Evolutionary conservation across 225 moss, liverwort and hornwort species (phyloP), one percentile per base, ranked within the genome.

Genomic region (Polytrichum formosum): DNA sequence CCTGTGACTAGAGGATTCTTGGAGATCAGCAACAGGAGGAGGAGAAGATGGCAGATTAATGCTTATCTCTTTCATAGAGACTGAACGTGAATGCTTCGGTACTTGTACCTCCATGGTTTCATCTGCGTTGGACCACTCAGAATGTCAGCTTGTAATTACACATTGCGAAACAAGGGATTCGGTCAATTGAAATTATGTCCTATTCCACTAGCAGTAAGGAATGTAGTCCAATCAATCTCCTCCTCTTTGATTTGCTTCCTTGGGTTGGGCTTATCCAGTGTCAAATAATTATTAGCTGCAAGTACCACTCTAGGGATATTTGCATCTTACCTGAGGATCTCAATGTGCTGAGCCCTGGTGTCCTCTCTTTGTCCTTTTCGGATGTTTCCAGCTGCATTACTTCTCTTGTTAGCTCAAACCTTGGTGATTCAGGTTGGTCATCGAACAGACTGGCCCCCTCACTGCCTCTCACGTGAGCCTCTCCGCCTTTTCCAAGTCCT

Each of bases 11-110:
- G 71, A 67, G 29, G 67, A 64, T 66, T 31, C 35, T 64, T 62
- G 71, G 54, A 66, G 63, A 1, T 55, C 69, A 26, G 77, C 61
- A 4, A 61, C 68, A 26, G 76, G 60, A 19, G 70, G 71, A 2
- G 69, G 56, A 27, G 68, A 63, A 19, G 75, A 1, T 65, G 72
- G 55, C 58, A 56, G 72, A 63, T 66, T 70, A 22, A 28, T 55
- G 61, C 82, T 68, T 2, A 73, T 79, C 75, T 86, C 82, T 19
- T 69, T 77, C 79, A 80, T 75, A 19, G 82, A 82, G 20, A 74
- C 13, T 28, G 79, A 85, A 26, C 75, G 73, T 23, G 73, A 63
- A 46, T 73, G 76, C 53, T 75, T 76, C 19, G 79, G 53, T 53
- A 79, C 73, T 67, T 78, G 72, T 33, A 8, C 46, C 33, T 75